These are phyloP conservation scores for Botryotinia narcissicola DNA, from an alignment of 2,329 filamentous ascomycete genomes.

Conservation along the genomic window DNA sequence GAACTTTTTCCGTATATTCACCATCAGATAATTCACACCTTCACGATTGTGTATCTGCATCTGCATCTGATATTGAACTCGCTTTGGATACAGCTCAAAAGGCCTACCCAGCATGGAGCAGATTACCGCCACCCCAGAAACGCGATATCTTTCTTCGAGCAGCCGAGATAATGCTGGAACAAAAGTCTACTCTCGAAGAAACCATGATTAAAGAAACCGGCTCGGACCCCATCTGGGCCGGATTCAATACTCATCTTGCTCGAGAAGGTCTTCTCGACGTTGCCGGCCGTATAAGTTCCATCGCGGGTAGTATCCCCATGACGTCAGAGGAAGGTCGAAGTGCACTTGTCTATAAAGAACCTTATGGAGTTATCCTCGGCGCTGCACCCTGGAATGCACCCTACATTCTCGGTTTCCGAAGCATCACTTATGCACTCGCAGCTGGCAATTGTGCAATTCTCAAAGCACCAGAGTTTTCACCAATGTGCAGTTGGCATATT, in stretches of 20 bases:
- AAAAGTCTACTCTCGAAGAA: conserved; percentile 51
- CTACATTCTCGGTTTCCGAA: conserved; percentile 52
- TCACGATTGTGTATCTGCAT: conserved; percentile 55
- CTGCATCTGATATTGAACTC: conserved; percentile 53
- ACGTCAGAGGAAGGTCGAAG: conserved; percentile 47
- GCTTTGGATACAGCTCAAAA: conserved; percentile 56
- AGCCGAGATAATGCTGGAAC: conserved; percentile 58
- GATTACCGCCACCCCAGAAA: conserved; percentile 57
- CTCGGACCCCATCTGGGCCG: conserved; percentile 38
- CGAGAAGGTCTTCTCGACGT: conserved; percentile 45
- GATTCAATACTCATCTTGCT: conserved; percentile 43
- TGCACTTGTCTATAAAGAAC: conserved; percentile 70
- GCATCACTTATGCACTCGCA: conserved; percentile 65
- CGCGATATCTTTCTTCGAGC: conserved; percentile 70
- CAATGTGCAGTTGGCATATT: conserved; percentile 61
- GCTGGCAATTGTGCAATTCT: conserved; percentile 74
- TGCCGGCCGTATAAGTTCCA: conserved; percentile 42
- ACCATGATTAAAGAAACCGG: conserved; percentile 58
- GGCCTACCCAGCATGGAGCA: conserved; percentile 69
- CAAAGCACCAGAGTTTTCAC: conserved; percentile 68
- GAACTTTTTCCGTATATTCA: conserved; percentile 55
- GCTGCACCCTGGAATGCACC: conserved; percentile 77
- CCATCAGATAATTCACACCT: conserved; percentile 54
- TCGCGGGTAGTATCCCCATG: conserved; percentile 41
- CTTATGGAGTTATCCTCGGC: conserved; percentile 73